Conservation (phyloP, 1,139 yeast species). For the Taphrina wiesneri region DNA sequence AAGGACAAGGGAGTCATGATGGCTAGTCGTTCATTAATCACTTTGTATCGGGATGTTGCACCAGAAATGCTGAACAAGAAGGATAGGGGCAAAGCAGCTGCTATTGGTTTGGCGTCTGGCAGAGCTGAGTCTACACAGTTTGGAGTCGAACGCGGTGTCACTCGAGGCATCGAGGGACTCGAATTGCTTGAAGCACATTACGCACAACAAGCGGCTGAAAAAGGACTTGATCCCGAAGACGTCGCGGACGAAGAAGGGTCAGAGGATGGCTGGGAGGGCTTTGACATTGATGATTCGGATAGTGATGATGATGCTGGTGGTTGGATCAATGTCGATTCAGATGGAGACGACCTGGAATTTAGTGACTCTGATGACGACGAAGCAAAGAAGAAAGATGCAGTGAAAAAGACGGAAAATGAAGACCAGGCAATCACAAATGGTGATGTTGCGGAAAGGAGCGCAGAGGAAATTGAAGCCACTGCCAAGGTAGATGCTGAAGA, state of each 20-base stretch:
- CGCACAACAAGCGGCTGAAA: constrained; percentile 55
- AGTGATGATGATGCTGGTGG: constrained; percentile 53
- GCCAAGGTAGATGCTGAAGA: constrained; percentile 41
- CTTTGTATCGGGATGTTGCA: constrained; percentile 87
- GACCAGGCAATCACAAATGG: constrained; percentile 40
- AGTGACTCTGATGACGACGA: constrained; percentile 48
- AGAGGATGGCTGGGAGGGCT: constrained; percentile 59
- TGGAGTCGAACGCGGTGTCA: constrained; percentile 67
- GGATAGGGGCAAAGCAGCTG: constrained; percentile 89
- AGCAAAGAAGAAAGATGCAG: constrained; percentile 42
- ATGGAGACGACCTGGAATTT: constrained; percentile 53
- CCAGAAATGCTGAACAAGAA: constrained; percentile 90
- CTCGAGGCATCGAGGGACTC: constrained; percentile 79
- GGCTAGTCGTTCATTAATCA: constrained; percentile 89
- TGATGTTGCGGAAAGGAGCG: constrained; percentile 35
- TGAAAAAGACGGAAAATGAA: constrained; percentile 39
- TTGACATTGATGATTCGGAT: constrained; percentile 47
- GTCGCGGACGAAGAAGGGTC: constrained; percentile 55
- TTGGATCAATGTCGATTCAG: constrained; percentile 60
- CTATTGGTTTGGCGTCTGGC: constrained; percentile 62
- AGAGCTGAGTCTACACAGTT: constrained; percentile 47
- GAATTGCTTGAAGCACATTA: constrained; percentile 90
- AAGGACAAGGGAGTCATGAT: constrained; percentile 89
- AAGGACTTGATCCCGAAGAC: constrained; percentile 49
- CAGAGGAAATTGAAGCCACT: constrained; percentile 30